These are phyloP conservation scores for Chlorella sp. DNA, from an alignment of 139 green algal genomes.

Conservation along the genomic window DNA sequence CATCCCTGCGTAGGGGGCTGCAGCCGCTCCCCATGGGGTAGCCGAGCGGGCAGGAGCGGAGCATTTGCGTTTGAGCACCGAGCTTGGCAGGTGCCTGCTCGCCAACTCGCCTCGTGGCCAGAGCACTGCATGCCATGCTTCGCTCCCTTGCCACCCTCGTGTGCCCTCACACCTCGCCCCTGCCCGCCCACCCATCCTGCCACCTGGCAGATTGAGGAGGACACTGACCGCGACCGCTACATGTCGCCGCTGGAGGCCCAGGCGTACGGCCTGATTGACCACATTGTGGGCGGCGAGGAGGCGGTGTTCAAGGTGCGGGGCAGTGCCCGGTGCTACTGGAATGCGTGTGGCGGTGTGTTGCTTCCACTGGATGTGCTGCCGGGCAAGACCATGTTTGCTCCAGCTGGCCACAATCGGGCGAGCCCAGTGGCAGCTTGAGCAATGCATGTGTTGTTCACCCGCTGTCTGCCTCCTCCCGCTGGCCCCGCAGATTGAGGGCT, in stretches of 20 bases:
- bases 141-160: neutral
- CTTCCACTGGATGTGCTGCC: too few relatives aligned
- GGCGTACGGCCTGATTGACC: constrained; percentile 97
- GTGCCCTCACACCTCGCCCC: neutral
- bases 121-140: too few relatives aligned
- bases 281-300: constrained; percentile 96
- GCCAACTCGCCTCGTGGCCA: neutral
- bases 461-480: constrained; percentile 50
- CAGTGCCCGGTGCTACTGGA: too few relatives aligned
- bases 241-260: constrained; percentile 97
- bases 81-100: too few relatives aligned
- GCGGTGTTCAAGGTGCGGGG: constrained; percentile 28
- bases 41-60: too few relatives aligned
- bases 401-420: too few relatives aligned
- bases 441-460: too few relatives aligned
- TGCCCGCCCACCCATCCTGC: neutral
- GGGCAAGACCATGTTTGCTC: too few relatives aligned
- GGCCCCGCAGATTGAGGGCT: constrained; percentile 72
- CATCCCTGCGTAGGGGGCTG: too few relatives aligned
- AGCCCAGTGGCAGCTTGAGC: too few relatives aligned
- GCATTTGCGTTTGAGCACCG: too few relatives aligned
- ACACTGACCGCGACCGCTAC: constrained; percentile 98
- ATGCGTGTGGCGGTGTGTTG: too few relatives aligned
- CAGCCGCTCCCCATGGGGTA: neutral
- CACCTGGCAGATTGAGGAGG: constrained; percentile 85